Base-by-base conservation (phyloP, 2,329 filamentous ascomycete genomes). In the Ophiocordyceps robertsii region DNA sequence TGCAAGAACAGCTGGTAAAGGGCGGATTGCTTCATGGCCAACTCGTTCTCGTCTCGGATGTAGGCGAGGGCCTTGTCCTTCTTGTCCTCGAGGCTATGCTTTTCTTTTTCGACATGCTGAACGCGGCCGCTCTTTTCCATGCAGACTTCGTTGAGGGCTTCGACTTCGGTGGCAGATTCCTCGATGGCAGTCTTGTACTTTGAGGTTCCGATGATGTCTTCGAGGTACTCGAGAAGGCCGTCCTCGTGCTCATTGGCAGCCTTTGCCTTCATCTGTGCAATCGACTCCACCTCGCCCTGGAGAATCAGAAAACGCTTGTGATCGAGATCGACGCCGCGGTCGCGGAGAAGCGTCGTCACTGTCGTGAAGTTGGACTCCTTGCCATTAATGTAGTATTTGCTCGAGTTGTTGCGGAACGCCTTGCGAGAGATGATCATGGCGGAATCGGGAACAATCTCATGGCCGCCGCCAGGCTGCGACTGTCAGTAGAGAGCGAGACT, bases 251-350 rank as follows among this genome's bases (percentile, higher is more conserved):
- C 92, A 53, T 86, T 90, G 36, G 75, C 81, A 4, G 93, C 92
- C 62, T 98, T 98, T 16, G 93, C 74, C 64, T 98, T 98, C 92
- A 98, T 98, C 63, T 96, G 92, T 7, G 92, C 90, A 57, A 98
- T 98, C 0, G 90, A 95, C 61, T 98, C 92, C 45, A 98, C 92
- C 60, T 98, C 92, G 56, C 92, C 92, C 62, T 98, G 92, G 11
- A 98, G 68, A 56, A 98, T 98, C 42, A 98, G 67, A 65, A 98
- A 98, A 46, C 92, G 85, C 66, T 98, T 98, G 67, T 98, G 92
- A 56, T 98, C 92, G 19, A 98, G 72, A 65, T 98, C 92, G 14
- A 98, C 85, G 2, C 92, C 93, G 21, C 85, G 80, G 19, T 88
- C 87, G 44, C 83, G 83, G 9, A 98, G 75, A 13, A 98, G 69